A percentile compares a stretch with the other conserved stretches of the same genome.
These are phyloP conservation scores for Lenzites betulinus DNA, from an alignment of 768 basidiomycete species.

Conservation along the genomic window DNA sequence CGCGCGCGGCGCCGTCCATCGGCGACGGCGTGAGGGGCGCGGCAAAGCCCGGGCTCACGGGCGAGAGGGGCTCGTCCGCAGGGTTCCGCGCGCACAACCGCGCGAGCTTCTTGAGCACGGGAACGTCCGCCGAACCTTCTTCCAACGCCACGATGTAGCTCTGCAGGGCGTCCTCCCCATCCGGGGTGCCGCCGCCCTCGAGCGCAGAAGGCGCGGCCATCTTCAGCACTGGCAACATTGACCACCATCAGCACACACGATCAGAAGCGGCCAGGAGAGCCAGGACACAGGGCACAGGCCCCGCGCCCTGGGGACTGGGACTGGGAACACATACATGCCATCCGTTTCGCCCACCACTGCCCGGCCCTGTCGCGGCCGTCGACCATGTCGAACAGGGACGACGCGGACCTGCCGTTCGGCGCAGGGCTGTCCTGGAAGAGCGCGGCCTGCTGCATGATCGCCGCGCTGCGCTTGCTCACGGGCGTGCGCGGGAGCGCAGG, in stretches of 20 bases:
- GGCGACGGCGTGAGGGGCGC: constrained; percentile 62
- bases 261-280: constrained; percentile 18
- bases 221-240: constrained; percentile 52
- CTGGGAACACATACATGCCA: constrained; percentile 56
- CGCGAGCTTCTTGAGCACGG: constrained; percentile 65
- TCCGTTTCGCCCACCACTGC: constrained; percentile 85
- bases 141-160: constrained; percentile 56
- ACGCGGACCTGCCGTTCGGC: constrained; percentile 50
- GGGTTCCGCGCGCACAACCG: constrained; percentile 62
- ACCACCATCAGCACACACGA: constrained; percentile 31
- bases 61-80: constrained; percentile 52
- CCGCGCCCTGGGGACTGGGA: constrained; percentile 2
- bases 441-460: constrained; percentile 73
- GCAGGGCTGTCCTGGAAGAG: constrained; percentile 83
- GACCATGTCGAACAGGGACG: constrained; percentile 63
- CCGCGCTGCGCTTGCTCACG: constrained; percentile 48
- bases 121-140: constrained; percentile 50
- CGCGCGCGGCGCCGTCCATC: constrained; percentile 41
- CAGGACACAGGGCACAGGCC: not conserved
- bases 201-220: constrained; percentile 44
- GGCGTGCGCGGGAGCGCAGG: constrained; percentile 62
- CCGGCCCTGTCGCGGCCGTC: constrained; percentile 69
- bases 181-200: constrained; percentile 40
- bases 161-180: constrained; percentile 53
- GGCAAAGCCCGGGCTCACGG: constrained; percentile 52